Conservation (phyloP, 306 rosid species). For the barrel medic (Medicago truncatula) region DNA sequence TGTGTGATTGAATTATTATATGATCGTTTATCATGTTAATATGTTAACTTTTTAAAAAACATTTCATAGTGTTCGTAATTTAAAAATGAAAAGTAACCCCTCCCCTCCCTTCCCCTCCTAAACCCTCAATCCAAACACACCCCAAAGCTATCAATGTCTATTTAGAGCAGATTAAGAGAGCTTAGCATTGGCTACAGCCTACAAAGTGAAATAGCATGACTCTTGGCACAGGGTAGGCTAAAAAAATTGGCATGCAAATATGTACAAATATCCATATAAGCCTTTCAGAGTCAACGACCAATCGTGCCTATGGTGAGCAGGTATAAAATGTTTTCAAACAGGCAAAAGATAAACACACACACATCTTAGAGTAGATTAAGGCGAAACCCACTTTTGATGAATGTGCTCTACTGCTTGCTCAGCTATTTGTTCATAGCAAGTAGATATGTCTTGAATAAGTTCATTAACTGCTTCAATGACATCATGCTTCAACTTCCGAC, state of each 20-base stretch:
- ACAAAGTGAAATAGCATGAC: conserved; percentile 24
- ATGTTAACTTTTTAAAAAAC: too few species aligned
- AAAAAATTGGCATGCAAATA: conserved; percentile 3
- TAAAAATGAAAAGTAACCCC: too few species aligned
- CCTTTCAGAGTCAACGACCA: conserved; percentile 20
- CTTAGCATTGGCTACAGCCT: conserved; percentile 2
- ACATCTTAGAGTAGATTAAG: conserved; percentile 26
- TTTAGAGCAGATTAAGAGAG: background rate
- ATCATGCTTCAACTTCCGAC: conserved; percentile 92
- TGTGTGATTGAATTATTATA: too few species aligned
- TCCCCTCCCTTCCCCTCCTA: too few species aligned
- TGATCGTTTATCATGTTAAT: too few species aligned
- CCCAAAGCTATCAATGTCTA: conserved; percentile 5
- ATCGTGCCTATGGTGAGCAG: conserved; percentile 28
- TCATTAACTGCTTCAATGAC: conserved; percentile 98
- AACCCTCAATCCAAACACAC: too few species aligned
- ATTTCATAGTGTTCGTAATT: too few species aligned
- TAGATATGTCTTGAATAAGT: conserved; percentile 87
- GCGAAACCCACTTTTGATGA: conserved; percentile 83
- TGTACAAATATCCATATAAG: conserved; percentile 11
- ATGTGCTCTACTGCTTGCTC: conserved; percentile 99
- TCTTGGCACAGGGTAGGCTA: background rate
- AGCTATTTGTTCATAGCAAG: conserved; percentile 92
- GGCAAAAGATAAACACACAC: conserved; percentile 42
- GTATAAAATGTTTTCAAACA: conserved; percentile 33